Conservation (phyloP, 768 basidiomycete species). For the Tricholoma furcatifolium region DNA sequence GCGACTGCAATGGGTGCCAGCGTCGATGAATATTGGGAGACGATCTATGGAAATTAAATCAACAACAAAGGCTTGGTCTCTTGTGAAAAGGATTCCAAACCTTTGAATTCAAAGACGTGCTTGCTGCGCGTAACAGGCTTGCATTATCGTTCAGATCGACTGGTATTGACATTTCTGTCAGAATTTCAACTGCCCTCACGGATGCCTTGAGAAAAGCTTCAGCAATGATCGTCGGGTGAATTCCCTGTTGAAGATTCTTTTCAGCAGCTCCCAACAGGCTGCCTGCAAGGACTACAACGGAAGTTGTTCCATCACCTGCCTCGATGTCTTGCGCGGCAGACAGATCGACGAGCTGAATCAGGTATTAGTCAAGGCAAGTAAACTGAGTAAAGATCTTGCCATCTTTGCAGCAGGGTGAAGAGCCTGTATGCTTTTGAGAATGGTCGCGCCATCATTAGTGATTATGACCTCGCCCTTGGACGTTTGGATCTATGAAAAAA, state of each 20-base stretch:
- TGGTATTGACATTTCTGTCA: conserved; percentile 89
- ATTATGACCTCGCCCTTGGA: conserved; percentile 95
- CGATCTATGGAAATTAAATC: conserved; percentile 59
- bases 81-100: conserved; percentile 34
- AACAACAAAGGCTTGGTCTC: neutral
- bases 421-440: conserved; percentile 92
- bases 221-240: conserved; percentile 96
- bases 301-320: conserved; percentile 97
- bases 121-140: conserved; percentile 86
- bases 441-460: conserved; percentile 98
- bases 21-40: conserved; percentile 97
- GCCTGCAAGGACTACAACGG: conserved; percentile 95
- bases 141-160: conserved; percentile 88
- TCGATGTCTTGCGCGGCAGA: conserved; percentile 98
- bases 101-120: conserved; percentile 96
- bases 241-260: conserved; percentile 94
- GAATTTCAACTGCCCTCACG: conserved; percentile 87
- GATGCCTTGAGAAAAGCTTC: conserved; percentile 95
- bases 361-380: conserved; percentile 7
- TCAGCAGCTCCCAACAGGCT: conserved; percentile 92
- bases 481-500: conserved; percentile 80
- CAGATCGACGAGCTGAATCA: conserved; percentile 84
- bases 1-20: conserved; percentile 99
- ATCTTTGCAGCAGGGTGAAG: conserved; percentile 98
- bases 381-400: conserved; percentile 45